phyloP scores from a whole-genome alignment of 768 basidiomycete species.

The Pluteus cervinus region DNA sequence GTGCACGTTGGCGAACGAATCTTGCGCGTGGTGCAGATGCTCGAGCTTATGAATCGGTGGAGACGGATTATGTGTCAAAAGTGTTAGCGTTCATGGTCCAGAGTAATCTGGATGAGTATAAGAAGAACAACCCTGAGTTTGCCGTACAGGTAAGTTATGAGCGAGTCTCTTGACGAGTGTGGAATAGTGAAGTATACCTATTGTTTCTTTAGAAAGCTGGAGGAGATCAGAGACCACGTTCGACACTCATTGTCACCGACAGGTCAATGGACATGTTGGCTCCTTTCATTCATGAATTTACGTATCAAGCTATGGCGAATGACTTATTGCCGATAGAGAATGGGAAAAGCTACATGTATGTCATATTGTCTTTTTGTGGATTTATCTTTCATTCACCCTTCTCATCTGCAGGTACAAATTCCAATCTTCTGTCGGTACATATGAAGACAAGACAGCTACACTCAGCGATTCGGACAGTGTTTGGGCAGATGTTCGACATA shows the following conservation, averaged over 20 bases:
- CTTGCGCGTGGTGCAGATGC: constrained; percentile 69
- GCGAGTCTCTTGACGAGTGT: too few relatives aligned
- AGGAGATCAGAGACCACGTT: constrained; percentile 61
- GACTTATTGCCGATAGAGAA: constrained; percentile 87
- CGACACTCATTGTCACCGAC: constrained; percentile 87
- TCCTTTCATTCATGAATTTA: constrained; percentile 94
- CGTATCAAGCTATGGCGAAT: constrained; percentile 98
- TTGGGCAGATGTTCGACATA: constrained; percentile 90
- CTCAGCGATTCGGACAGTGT: constrained; percentile 86
- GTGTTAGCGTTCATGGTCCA: constrained; percentile 85
- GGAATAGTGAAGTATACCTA: too few relatives aligned
- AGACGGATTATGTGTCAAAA: constrained; percentile 74
- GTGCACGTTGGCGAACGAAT: constrained; percentile 74
- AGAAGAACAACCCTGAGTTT: constrained; percentile 80
- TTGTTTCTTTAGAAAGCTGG: constrained; percentile 37
- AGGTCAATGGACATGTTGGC: constrained; percentile 92
- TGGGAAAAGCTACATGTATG: constrained; percentile 82
- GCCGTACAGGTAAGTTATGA: too few relatives aligned
- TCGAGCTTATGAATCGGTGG: constrained; percentile 62
- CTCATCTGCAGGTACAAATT: constrained; percentile 72
- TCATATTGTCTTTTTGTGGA: constrained; percentile 12
- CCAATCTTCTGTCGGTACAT: constrained; percentile 78
- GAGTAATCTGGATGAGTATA: constrained; percentile 78
- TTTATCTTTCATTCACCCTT: not conserved
- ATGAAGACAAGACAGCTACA: constrained; percentile 82